Evolutionary conservation across 768 basidiomycete genomes (phyloP).

Genomic region (Collybia nuda): DNA sequence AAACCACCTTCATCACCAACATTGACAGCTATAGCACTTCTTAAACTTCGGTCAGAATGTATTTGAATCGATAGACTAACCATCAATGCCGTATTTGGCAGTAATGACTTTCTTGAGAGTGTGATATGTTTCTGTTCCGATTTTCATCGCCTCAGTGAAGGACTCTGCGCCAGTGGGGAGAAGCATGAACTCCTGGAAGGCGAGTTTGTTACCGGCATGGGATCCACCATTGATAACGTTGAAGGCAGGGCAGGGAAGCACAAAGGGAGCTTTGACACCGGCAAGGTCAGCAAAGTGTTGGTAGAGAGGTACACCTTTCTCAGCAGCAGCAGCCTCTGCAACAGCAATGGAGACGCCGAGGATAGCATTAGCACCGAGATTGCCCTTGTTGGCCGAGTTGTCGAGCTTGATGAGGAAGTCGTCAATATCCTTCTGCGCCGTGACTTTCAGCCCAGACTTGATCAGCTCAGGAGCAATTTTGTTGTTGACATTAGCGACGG

Average conservation of each 20-base stretch:
- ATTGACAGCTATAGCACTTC: conserved; percentile 73
- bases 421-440: conserved; percentile 92
- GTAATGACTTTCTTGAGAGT: conserved; percentile 98
- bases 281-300: conserved; percentile 95
- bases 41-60: conserved; percentile 13
- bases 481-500: conserved; percentile 92
- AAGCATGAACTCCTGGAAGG: conserved; percentile 99
- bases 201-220: conserved; percentile 99
- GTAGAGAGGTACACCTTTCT: conserved; percentile 95
- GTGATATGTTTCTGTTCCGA: conserved; percentile 97
- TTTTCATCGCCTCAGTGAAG: conserved; percentile 98
- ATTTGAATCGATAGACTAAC: conserved; percentile 36
- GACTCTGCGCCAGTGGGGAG: conserved; percentile 88
- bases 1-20: conserved; percentile 99
- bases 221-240: conserved; percentile 99
- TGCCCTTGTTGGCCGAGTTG: conserved; percentile 97
- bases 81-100: conserved; percentile 98
- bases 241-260: conserved; percentile 91
- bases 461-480: conserved; percentile 88
- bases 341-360: conserved; percentile 98
- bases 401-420: conserved; percentile 98
- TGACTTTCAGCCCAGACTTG: conserved; percentile 80
- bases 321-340: conserved; percentile 88
- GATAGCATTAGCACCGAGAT: conserved; percentile 98
- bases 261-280: conserved; percentile 90